Percentiles rank a stretch among this genome's conserved stretches.
Evolutionary conservation across 495 filamentous ascomycete species (phyloP).

Genomic region (Apiosordaria backusii): DNA sequence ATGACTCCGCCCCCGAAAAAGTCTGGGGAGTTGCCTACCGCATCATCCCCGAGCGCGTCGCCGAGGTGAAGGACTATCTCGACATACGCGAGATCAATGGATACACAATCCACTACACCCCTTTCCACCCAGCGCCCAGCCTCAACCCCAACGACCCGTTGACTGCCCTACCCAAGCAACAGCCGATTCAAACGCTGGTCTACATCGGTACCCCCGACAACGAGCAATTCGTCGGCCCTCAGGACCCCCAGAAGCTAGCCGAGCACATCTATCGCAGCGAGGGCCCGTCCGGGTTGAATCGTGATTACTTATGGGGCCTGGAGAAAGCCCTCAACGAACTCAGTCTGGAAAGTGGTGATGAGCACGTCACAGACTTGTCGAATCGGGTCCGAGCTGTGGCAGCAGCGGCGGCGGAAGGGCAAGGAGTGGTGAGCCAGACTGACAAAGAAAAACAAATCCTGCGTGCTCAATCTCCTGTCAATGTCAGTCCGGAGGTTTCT

Average conservation of each 20-base stretch:
- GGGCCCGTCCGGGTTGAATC: constrained; percentile 87
- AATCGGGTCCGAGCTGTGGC: constrained; percentile 51
- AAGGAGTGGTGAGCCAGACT: constrained; percentile 21
- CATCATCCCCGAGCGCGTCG: constrained; percentile 66
- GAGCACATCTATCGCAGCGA: constrained; percentile 71
- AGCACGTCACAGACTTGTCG: constrained; percentile 68
- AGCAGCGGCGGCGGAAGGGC: constrained; percentile 33
- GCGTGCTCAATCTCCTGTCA: constrained; percentile 26
- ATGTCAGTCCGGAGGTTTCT: constrained; percentile 10
- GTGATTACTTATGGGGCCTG: constrained; percentile 82
- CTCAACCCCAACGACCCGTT: background rate
- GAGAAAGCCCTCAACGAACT: constrained; percentile 73
- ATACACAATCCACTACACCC: constrained; percentile 84
- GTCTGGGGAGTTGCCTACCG: constrained; percentile 96
- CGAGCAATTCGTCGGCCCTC: constrained; percentile 83
- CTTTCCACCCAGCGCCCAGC: constrained; percentile 62
- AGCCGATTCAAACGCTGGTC: constrained; percentile 57
- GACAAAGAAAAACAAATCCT: constrained; percentile 18
- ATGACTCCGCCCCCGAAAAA: constrained; percentile 54
- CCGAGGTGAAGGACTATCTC: constrained; percentile 80
- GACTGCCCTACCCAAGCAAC: constrained; percentile 10
- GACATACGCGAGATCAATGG: constrained; percentile 97
- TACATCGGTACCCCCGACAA: constrained; percentile 96
- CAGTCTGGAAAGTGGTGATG: constrained; percentile 75
- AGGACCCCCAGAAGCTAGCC: constrained; percentile 77